phyloP scores from a whole-genome alignment of 148 eudicot species.

The Simmondsia chinensis region DNA sequence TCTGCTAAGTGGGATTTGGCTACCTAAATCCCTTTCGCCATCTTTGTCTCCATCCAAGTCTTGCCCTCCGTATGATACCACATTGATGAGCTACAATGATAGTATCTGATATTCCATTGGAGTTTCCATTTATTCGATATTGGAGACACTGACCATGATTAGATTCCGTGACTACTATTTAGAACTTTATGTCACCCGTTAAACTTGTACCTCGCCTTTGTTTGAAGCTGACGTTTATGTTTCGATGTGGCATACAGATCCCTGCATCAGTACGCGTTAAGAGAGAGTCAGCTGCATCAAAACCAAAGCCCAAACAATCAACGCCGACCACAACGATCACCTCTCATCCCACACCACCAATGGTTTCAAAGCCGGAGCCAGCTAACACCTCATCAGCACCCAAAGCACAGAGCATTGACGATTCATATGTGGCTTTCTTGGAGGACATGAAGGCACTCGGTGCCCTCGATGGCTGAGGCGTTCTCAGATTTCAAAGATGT shows the following conservation, averaged over 20 bases:
- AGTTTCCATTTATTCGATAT: too few relatives aligned
- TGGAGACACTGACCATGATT: too few relatives aligned
- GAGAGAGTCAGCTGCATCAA: slow-evolving; percentile 76
- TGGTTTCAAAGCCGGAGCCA: slow-evolving; percentile 35
- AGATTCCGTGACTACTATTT: too few relatives aligned
- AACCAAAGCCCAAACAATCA: slow-evolving; percentile 66
- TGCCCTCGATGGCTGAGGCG: slow-evolving; percentile 72
- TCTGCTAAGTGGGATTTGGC: neutral
- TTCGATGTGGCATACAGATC: slow-evolving; percentile 34
- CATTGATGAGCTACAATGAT: too few relatives aligned
- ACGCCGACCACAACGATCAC: slow-evolving; percentile 20
- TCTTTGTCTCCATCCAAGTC: too few relatives aligned
- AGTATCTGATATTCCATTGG: too few relatives aligned
- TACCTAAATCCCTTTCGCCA: too few relatives aligned
- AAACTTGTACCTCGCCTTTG: neutral
- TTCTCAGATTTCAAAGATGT: neutral
- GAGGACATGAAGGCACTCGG: slow-evolving; percentile 99
- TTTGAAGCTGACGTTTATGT: neutral
- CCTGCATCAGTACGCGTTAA: slow-evolving; percentile 98
- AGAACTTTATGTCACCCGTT: neutral
- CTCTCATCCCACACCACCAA: slow-evolving; percentile 26
- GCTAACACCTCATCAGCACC: slow-evolving; percentile 38
- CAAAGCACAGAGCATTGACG: slow-evolving; percentile 74
- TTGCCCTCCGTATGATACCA: too few relatives aligned
- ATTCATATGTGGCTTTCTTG: slow-evolving; percentile 83